A percentile compares a stretch with the other conserved stretches of the same genome.
These are phyloP conservation scores for Parsonsia alboflavescens DNA, from an alignment of 257 asterid species.

Conservation along the genomic window DNA sequence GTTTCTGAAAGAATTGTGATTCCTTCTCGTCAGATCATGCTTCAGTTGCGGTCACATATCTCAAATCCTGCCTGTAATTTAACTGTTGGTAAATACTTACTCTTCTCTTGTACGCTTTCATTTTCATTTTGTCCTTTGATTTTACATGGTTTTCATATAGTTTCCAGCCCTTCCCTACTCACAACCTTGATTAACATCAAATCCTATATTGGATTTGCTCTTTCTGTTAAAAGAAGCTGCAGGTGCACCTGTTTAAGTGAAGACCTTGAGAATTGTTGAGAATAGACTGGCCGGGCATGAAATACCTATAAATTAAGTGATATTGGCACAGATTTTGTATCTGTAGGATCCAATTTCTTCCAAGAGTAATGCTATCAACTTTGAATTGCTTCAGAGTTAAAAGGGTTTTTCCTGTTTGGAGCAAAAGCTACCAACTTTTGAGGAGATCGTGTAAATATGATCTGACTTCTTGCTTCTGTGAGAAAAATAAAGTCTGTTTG, in stretches of 20 bases:
- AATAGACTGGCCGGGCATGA: background rate
- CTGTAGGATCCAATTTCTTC: background rate
- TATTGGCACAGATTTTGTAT: background rate
- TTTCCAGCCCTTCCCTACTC: background rate
- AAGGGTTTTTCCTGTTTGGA: background rate
- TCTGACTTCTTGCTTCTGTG: background rate
- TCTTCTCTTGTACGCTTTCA: background rate
- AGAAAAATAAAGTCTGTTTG: background rate
- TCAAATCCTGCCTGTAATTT: constrained; percentile 10
- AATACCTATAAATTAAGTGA: background rate
- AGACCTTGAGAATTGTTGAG: background rate
- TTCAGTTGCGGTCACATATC: constrained; percentile 19
- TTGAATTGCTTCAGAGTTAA: background rate
- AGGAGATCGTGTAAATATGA: background rate
- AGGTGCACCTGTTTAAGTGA: constrained; percentile 4
- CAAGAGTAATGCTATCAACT: background rate
- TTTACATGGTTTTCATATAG: background rate
- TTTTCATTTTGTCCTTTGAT: background rate
- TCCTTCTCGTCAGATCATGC: constrained; percentile 20
- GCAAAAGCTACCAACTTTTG: background rate
- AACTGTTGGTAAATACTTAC: background rate
- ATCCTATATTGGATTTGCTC: background rate
- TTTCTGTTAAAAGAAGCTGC: constrained; percentile 7
- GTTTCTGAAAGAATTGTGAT: background rate
- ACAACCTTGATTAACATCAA: background rate